Base-by-base conservation (phyloP, 768 basidiomycete genomes). In the Tricholoma flavovirens region DNA sequence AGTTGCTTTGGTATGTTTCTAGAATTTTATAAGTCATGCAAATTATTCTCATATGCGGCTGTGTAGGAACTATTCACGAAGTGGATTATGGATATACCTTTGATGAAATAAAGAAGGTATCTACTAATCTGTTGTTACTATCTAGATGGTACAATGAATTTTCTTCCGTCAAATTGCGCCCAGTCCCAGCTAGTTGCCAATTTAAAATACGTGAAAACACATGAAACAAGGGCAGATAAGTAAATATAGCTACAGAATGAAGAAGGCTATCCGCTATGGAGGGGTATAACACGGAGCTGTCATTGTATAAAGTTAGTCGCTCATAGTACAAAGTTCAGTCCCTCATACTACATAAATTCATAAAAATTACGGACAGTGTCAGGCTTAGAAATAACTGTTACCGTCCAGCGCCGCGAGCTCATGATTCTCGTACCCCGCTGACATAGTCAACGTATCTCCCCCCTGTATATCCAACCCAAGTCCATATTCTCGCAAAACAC, bases 1-100 rank as follows among this genome's bases (percentile, higher is more conserved):
- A 64, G 93, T 86, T 38, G 83, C 93, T 45, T 73, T 93, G 67
- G 92, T 87, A 63, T 49, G 84, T 65, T 50, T 24, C 21, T n/a
- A 40, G 53, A 12, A 22, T 15, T 57, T 42, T 21, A 50, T 53
- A 26, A 26, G 24, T 5, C 24, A 26, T 19, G 50, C 30, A 22
- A 35, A 33, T 43, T 19, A 40, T 45, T 19, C 53, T 56, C 42
- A 35, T 51, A 55, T 14, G 42, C 38, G 49, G 26, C 48, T 56
- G 35, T 10, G 3, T 58, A 86, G 84, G 83, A 86, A 61, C 65
- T 86, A 65, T 74, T 86, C 67, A 77, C 77, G 11, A 75, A 78
- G 55, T 86, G 85, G 85, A 75, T 85, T 42, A 59, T 61, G 53
- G 75, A 86, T 64, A 66, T 71, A 21, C 81, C 84, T n/a, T 69